Evolutionary conservation across 306 rosid species (phyloP), one percentile per base, ranked within the genome.

Genomic region (Biancaea sappan): DNA sequence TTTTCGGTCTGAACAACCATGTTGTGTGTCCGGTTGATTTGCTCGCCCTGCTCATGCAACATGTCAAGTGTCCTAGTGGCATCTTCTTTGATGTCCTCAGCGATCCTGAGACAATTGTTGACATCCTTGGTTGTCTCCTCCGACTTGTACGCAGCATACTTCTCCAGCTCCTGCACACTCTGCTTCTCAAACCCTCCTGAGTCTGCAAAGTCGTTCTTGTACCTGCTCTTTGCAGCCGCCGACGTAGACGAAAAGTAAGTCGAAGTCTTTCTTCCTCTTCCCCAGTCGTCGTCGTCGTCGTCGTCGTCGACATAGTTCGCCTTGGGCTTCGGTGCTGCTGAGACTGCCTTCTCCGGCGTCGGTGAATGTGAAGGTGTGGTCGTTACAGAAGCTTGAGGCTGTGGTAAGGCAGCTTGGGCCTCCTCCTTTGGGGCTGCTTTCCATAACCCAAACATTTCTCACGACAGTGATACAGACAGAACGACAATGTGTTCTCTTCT

Each of bases 1-100:
- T 83, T 90, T 51, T 92, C 99, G 1, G 92, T 90, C 1, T 95
- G 96, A 52, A 81, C 90, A 69, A 92, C 84, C 85, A 87, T 89
- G 69, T 75, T 81, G 80, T 90, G 99, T 7, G 98, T 92, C 88
- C 97, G 83, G 19, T 83, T 87, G 32, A 95, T 95, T 66, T 95
- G 99, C 2, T 95, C 96, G 51, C 99, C 99, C 89, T 95, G 99
- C 16, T 87, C 79, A 74, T 95, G 87, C 96, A 95, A 71, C 93
- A 82, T 88, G 35, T 88, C 97, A 72, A 95, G 97, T 35, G 97
- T 95, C 77, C 26, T 90, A 29, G 89, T 52, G n/a, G 98, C 99
- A 81, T 87, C 98, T 8, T 56, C 87, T 80, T 78, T 82, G 28
- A 95, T 95, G 66, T 95, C 83, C 79, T 90, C 96, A 7, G 99